These are phyloP conservation scores for Nigrospora osmanthi DNA, from an alignment of 2,329 filamentous ascomycete species.

Conservation along the genomic window DNA sequence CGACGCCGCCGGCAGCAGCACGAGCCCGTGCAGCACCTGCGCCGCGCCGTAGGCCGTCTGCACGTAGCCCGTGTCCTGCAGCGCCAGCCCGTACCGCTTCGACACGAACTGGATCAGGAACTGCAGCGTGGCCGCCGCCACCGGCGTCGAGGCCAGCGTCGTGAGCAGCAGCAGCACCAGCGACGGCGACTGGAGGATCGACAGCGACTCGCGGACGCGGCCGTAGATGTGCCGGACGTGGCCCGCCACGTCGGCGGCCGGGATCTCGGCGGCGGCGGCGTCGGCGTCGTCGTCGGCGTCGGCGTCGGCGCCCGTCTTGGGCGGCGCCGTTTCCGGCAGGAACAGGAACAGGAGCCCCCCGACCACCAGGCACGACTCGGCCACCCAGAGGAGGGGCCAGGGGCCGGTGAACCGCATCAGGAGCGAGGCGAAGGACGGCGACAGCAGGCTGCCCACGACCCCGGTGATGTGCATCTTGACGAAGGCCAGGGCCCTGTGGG, in stretches of 20 bases:
- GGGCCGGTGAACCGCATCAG: slow-evolving; percentile 25
- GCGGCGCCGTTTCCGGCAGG: slow-evolving; percentile 8
- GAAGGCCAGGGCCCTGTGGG: slow-evolving; percentile 25
- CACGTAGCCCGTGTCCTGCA: slow-evolving; percentile 22
- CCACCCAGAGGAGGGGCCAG: slow-evolving; percentile 12
- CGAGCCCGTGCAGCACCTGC: slow-evolving; percentile 15
- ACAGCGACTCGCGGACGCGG: slow-evolving; percentile 4
- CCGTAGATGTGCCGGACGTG: neutral
- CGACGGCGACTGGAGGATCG: slow-evolving; percentile 6
- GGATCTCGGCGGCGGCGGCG: neutral
- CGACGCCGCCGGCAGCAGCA: slow-evolving; percentile 18
- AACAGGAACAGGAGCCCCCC: neutral
- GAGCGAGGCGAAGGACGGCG: slow-evolving; percentile 24
- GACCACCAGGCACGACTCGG: neutral
- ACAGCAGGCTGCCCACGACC: slow-evolving; percentile 25
- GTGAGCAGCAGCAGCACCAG: slow-evolving; percentile 9
- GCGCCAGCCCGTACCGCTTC: slow-evolving; percentile 18
- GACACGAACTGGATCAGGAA: slow-evolving; percentile 22
- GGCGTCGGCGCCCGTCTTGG: neutral
- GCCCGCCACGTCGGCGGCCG: neutral
- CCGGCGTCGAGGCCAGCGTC: slow-evolving; percentile 3
- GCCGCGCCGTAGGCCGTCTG: slow-evolving; percentile 18
- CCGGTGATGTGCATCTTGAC: slow-evolving; percentile 20
- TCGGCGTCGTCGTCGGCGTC: neutral
- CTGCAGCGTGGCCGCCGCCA: slow-evolving; percentile 1